These are phyloP conservation scores for Crithidia fasciculata DNA, from an alignment of 208 protist species.

Conservation along the genomic window DNA sequence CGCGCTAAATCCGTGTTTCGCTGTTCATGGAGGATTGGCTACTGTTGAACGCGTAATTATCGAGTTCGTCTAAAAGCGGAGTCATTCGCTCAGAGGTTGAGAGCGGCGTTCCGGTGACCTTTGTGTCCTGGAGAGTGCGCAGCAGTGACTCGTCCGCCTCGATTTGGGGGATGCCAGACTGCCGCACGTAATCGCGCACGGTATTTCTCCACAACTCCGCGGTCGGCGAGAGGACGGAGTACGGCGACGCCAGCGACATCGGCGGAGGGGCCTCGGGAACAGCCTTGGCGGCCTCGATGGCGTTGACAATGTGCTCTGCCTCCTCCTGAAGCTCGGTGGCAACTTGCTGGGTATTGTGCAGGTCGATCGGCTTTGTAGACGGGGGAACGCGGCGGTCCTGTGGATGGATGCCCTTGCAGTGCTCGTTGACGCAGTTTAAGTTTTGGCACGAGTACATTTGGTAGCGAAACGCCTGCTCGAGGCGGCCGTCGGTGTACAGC, in stretches of 20 bases:
- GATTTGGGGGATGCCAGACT: conserved; percentile 77
- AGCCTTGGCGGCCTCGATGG: conserved; percentile 37
- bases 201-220: conserved; percentile 78
- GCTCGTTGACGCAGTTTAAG: conserved; percentile 62
- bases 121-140: conserved; percentile 76
- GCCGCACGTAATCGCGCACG: conserved; percentile 85
- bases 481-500: conserved; percentile 80
- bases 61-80: conserved; percentile 77
- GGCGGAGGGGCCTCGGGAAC: conserved; percentile 29
- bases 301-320: conserved; percentile 59
- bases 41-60: conserved; percentile 71
- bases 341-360: conserved; percentile 65
- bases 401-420: conserved; percentile 80
- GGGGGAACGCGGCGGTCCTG: conserved; percentile 69
- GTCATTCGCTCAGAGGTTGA: conserved; percentile 76
- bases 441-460: conserved; percentile 67
- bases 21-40: conserved; percentile 66
- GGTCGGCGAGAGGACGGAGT: conserved; percentile 59
- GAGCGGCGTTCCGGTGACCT: conserved; percentile 65
- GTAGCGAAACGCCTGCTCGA: conserved; percentile 82
- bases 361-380: conserved; percentile 76
- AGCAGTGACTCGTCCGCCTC: conserved; percentile 83
- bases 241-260: conserved; percentile 42
- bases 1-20: conserved; percentile 25
- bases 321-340: conserved; percentile 69